phyloP scores from a whole-genome alignment of 2,329 filamentous ascomycete genomes.

The Mycocentrospora acerina region DNA sequence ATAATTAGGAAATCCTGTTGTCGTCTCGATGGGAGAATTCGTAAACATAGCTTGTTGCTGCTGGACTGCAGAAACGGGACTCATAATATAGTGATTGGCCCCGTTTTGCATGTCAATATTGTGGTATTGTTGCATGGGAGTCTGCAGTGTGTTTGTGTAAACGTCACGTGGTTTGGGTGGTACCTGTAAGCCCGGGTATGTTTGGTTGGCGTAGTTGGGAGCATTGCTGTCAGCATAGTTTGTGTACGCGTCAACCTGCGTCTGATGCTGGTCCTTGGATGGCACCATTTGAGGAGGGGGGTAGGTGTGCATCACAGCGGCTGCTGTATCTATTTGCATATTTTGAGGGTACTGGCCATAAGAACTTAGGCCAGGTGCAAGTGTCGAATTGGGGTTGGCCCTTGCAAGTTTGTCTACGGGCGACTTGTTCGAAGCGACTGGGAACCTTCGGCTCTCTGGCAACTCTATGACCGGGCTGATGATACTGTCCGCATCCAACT shows the following conservation, averaged over 20 bases:
- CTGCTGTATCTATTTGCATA: constrained; percentile 16
- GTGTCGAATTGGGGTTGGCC: constrained; percentile 31
- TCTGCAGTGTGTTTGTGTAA: constrained; percentile 34
- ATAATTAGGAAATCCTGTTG: constrained; percentile 35
- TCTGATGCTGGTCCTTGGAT: constrained; percentile 19
- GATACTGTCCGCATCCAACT: constrained; percentile 40
- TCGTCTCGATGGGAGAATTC: constrained; percentile 39
- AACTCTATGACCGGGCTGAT: constrained; percentile 42
- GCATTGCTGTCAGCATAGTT: constrained; percentile 21
- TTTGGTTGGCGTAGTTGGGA: constrained; percentile 27
- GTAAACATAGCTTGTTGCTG: constrained; percentile 35
- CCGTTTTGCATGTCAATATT: constrained; percentile 28
- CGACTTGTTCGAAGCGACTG: constrained; percentile 27
- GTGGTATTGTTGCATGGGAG: constrained; percentile 28
- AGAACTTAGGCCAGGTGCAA: constrained; percentile 36
- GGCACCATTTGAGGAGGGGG: constrained; percentile 40
- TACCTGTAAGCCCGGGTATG: constrained; percentile 38
- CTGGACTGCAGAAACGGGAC: constrained; percentile 30
- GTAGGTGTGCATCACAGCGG: constrained; percentile 41
- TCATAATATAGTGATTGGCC: constrained; percentile 29
- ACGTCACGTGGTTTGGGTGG: constrained; percentile 28
- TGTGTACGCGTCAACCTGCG: constrained; percentile 22
- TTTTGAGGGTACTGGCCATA: constrained; percentile 30
- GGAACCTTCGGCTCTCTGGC: constrained; percentile 37
- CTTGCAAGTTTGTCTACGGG: constrained; percentile 34